phyloP scores from a whole-genome alignment of 2,329 filamentous ascomycete species.

The Dothiorella sarmentorum region DNA sequence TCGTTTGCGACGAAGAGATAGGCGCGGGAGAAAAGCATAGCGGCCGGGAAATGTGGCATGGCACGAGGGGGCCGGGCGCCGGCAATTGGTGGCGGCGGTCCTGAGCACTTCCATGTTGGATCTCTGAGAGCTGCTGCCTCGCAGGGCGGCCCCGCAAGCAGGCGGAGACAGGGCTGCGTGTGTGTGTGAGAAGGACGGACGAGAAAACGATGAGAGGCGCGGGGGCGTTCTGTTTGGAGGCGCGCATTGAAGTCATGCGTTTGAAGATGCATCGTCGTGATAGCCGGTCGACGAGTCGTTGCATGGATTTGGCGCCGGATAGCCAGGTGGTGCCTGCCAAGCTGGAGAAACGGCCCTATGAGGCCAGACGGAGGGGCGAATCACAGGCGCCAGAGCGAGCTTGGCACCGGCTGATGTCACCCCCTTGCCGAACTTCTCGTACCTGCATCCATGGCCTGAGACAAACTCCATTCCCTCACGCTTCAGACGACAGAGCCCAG shows the following conservation, averaged over 20 bases:
- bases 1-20: too few species aligned
- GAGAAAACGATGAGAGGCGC: neutral
- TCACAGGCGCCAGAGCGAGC: neutral
- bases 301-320: neutral
- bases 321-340: neutral
- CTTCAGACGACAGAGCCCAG: neutral
- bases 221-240: neutral
- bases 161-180: neutral
- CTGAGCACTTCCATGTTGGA: neutral
- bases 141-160: too few species aligned
- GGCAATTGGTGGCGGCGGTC: neutral
- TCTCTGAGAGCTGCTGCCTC: neutral
- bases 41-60: neutral
- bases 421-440: neutral
- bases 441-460: constrained; percentile 11
- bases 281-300: neutral
- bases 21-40: too few species aligned
- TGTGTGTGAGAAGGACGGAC: neutral
- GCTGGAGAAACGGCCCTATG: constrained; percentile 5
- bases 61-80: neutral
- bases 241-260: neutral
- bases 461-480: neutral
- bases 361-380: neutral
- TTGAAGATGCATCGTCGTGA: neutral
- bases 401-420: constrained; percentile 8